phyloP scores from a whole-genome alignment of 2,329 filamentous ascomycete genomes.

The Raffaelea deltoideospora region DNA sequence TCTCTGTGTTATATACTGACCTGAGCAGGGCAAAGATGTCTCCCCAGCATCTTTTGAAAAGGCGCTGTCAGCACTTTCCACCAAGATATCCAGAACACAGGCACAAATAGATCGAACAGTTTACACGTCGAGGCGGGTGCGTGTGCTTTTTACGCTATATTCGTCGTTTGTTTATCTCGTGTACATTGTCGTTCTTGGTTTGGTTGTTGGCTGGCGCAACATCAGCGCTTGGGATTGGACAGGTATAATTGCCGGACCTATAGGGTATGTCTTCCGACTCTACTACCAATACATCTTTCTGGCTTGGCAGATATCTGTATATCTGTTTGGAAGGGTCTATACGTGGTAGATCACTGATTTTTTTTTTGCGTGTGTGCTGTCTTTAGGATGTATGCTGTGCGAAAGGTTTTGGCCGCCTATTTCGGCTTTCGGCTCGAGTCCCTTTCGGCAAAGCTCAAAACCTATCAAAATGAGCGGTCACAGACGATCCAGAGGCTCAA shows the following conservation, averaged over 20 bases:
- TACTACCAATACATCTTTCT: too few relatives aligned
- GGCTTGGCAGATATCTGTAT: too few relatives aligned
- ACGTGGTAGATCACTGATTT: too few relatives aligned
- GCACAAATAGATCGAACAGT: constrained; percentile 59
- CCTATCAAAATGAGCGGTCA: constrained; percentile 62
- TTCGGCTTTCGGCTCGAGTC: constrained; percentile 71
- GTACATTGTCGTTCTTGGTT: constrained; percentile 62
- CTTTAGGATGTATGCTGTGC: constrained; percentile 61
- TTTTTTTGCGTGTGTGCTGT: background rate
- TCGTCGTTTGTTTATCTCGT: constrained; percentile 81
- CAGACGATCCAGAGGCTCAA: constrained; percentile 90
- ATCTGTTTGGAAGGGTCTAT: too few relatives aligned
- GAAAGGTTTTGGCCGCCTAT: constrained; percentile 49
- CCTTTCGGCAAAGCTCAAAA: constrained; percentile 54
- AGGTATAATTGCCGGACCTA: constrained; percentile 61
- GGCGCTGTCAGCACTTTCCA: constrained; percentile 64
- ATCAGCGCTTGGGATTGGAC: constrained; percentile 67
- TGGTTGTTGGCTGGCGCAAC: constrained; percentile 73
- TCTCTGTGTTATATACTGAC: too few relatives aligned
- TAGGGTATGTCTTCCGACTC: constrained; percentile 44
- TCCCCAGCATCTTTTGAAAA: constrained; percentile 92
- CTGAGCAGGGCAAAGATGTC: constrained; percentile 53
- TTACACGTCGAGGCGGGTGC: constrained; percentile 59
- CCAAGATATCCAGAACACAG: constrained; percentile 65
- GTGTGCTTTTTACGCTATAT: constrained; percentile 81